Base-by-base conservation (phyloP, 257 asterid genomes). In the Apocynum venetum region DNA sequence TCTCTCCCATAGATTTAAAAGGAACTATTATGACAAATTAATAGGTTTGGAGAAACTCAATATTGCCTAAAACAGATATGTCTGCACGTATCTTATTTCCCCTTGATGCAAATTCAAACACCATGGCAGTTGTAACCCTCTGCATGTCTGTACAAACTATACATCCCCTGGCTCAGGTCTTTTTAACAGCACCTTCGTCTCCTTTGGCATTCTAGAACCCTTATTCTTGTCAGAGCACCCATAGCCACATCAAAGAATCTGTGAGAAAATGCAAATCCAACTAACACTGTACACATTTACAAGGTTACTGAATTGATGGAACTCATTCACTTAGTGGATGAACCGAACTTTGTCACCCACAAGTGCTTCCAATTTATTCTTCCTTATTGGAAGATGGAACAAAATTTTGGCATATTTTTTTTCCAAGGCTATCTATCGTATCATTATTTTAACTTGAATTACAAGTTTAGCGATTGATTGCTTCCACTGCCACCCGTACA, bases 401-500 rank as follows among this genome's bases (percentile, higher is more conserved):
- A 76, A 57, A 77, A 83, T 75, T 48, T 76, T 82, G 81, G 81
- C 47, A 14, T 38, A 6, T 78, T 46, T 25, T 74, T 60, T 72
- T 52, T 75, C 73, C 59, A 61, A 73, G 76, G 80, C 66, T 76
- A 78, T 79, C 76, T 74, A 25, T 25, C 31, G 31, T 77, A 77
- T 79, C 79, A 78, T 71, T 71, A 38, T 11, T 70, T 65, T 35
- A 76, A 77, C 68, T 57, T 52, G 13, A 80, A 74, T 51, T 74
- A 68, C 78, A 75, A 61, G 69, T 83, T 90, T 77, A 92, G 75
- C 88, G 91, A 82, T 78, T 83, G 80, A 93, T 81, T 79, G 88
- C 92, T 67, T 96, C 97, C 92, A 90, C 86, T 48, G 99, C 97
- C 49, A 96, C 79, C 77, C 98, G 94, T n/a, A 96, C 93, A 70